Percentiles rank a stretch among this genome's conserved stretches.
Conservation (phyloP, 345 rosid genomes). For the Populus simonii region DNA sequence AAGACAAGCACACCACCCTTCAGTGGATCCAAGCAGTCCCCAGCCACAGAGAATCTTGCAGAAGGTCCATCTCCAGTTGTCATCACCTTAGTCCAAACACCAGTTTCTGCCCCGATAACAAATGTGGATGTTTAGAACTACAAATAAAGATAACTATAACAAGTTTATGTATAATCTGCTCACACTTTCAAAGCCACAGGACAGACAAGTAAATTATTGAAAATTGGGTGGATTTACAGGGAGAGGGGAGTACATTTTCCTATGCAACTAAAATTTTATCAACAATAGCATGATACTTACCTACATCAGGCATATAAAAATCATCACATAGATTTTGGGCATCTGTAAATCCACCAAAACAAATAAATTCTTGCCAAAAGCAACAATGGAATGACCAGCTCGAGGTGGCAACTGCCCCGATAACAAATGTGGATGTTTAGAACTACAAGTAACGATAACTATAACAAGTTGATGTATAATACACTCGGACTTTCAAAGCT, state of each 20-base stretch:
- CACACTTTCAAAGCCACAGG: not conserved
- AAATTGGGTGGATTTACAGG: not conserved
- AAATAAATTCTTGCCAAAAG: slow-evolving; percentile 79
- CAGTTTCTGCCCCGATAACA: slow-evolving; percentile 51
- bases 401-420: slow-evolving; percentile 79
- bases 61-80: slow-evolving; percentile 81
- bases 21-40: slow-evolving; percentile 85
- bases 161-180: not conserved
- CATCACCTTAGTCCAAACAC: slow-evolving; percentile 70
- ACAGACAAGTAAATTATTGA: not conserved
- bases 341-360: slow-evolving; percentile 96
- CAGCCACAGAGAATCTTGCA: slow-evolving; percentile 90
- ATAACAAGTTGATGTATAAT: not conserved
- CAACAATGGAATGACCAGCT: slow-evolving; percentile 88
- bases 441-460: not conserved
- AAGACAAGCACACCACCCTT: slow-evolving; percentile 70
- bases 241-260: not conserved
- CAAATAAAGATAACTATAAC: not conserved
- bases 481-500: not conserved
- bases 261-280: not conserved
- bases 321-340: slow-evolving; percentile 89
- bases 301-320: slow-evolving; percentile 76
- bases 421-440: not conserved
- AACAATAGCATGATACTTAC: slow-evolving; percentile 41
- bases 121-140: slow-evolving; percentile 3